Evolutionary conservation across 1,284 basidiomycete species (phyloP).

Genomic region (Mycena sp.): DNA sequence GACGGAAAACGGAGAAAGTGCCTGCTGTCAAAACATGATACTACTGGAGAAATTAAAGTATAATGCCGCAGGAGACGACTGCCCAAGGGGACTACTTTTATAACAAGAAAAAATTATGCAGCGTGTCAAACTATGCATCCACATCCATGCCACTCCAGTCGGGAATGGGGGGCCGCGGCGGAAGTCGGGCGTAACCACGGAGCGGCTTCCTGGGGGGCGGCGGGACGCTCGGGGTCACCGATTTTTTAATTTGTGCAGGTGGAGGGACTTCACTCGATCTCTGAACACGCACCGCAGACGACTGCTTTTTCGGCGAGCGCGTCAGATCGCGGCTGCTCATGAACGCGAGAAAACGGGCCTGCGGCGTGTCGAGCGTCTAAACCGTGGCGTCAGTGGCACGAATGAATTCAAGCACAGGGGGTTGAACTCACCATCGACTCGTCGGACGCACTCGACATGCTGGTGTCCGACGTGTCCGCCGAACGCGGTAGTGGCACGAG

Average conservation of each 20-base stretch:
- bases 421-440: too few relatives aligned
- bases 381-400: too few relatives aligned
- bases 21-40: too few relatives aligned
- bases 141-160: slow-evolving; percentile 36
- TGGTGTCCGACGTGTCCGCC: too few relatives aligned
- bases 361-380: too few relatives aligned
- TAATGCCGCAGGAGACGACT: not conserved
- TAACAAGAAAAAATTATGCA: not conserved
- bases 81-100: not conserved
- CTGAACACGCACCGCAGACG: not conserved
- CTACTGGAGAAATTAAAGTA: too few relatives aligned
- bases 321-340: slow-evolving; percentile 25
- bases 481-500: not conserved
- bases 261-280: slow-evolving; percentile 2
- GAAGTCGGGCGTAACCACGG: slow-evolving; percentile 40
- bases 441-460: too few relatives aligned
- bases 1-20: too few relatives aligned
- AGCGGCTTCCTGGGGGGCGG: slow-evolving; percentile 30
- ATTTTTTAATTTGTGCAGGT: not conserved
- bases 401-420: too few relatives aligned
- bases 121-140: not conserved
- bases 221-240: slow-evolving; percentile 14
- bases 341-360: slow-evolving; percentile 26
- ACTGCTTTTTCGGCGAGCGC: slow-evolving; percentile 22
- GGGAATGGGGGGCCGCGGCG: slow-evolving; percentile 41